Evolutionary conservation across 1,284 basidiomycete genomes (phyloP), one percentile per base, ranked within the genome.

Genomic region (Microbotryum scabiosae): DNA sequence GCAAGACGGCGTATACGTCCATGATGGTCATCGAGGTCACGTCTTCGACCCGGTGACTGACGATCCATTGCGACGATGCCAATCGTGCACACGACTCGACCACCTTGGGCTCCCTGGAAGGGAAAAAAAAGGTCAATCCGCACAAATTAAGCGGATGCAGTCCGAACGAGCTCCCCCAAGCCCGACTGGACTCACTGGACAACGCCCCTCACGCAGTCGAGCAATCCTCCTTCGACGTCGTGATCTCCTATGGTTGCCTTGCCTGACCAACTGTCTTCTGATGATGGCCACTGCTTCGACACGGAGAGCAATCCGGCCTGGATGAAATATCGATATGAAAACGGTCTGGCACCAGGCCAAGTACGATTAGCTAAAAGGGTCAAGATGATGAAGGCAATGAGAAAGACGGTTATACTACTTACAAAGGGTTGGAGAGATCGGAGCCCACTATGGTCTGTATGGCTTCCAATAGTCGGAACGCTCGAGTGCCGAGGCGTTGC

Each of bases 391-490:
- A 8, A 9, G 50, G 25, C 26, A 30, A 23, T 52, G 4, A 28
- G 30, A 12, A 10, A 12, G 8, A 26, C 5, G 2, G 4, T 41
- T 41, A 16, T 18, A 30, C 30, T 7, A 8, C 14, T 41, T 25
- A 8, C 9, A 25, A 20, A 23, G 9, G 18, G 5, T 12, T 7
- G 16, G 14, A 12, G 16, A 5, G 14, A 9, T 30, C 5, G 20
- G 2, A 18, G 47, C 63, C 25, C 23, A 65, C 63, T 54, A 32
- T 28, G 5, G 57, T 52, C 53, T 65, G 61, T 30, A 62, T 61
- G 3, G 61, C 63, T 32, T 65, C 63, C 36, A 65, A 61, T 1
- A 65, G 52, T 7, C 63, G 57, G 9, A 48, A 36, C n/a, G 63
- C 61, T 4, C 55, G 51, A 2, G 23, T 52, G 25, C 56, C 57